A percentile compares a stretch with the other conserved stretches of the same genome.
Evolutionary conservation across 345 rosid genomes (phyloP).

Genomic region (Euphorbia tirucalli): DNA sequence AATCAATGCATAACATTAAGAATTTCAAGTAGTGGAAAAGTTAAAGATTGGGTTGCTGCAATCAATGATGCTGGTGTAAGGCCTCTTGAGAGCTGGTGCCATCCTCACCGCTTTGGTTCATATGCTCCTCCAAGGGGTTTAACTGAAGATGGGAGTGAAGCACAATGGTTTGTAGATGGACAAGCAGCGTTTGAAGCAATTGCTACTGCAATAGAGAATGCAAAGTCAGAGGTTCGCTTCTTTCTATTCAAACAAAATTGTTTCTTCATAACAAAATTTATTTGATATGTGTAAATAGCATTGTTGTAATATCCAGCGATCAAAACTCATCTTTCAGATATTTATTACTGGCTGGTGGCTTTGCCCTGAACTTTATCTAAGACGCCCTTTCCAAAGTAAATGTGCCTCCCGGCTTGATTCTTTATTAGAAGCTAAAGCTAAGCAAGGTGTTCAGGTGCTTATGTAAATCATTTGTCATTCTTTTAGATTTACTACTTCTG

Average conservation of each 20-base stretch:
- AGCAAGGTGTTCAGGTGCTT: conserved; percentile 80
- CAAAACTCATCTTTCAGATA: conserved; percentile 47
- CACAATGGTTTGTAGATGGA: conserved; percentile 91
- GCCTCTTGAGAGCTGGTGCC: conserved; percentile 62
- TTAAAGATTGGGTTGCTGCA: conserved; percentile 72
- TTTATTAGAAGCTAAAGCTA: conserved; percentile 79
- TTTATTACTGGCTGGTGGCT: conserved; percentile 99
- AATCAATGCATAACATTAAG: conserved; percentile 54
- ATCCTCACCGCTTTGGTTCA: conserved; percentile 76
- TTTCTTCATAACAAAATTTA: not conserved
- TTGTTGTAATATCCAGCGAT: conserved; percentile 7
- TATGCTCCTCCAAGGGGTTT: conserved; percentile 83
- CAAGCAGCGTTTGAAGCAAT: conserved; percentile 90
- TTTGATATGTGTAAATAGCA: not conserved
- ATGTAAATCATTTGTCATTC: conserved; percentile 1
- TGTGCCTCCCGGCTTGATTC: conserved; percentile 66
- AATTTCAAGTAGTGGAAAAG: conserved; percentile 56
- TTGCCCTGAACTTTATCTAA: conserved; percentile 86
- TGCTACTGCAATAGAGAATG: conserved; percentile 73
- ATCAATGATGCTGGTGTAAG: conserved; percentile 54
- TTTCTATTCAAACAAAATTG: not conserved
- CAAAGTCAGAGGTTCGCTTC: conserved; percentile 72
- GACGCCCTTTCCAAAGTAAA: conserved; percentile 74
- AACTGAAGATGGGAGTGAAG: conserved; percentile 80
- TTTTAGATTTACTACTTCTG: too few relatives aligned